Evolutionary conservation across 345 rosid genomes (phyloP).

Genomic region (Rhodamnia rubescens): DNA sequence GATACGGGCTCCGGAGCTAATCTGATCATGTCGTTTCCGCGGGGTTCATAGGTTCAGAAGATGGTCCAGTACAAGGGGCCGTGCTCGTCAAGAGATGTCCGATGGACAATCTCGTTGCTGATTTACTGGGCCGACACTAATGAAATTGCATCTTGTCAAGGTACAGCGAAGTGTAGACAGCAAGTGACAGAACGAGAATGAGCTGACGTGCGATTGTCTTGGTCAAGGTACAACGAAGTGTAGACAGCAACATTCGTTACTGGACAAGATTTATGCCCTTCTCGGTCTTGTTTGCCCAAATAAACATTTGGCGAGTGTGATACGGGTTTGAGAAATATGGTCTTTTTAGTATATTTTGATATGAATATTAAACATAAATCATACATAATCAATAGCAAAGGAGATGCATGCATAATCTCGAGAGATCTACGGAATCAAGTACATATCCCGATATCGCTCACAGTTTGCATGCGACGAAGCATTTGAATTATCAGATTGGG

Average conservation of each 20-base stretch:
- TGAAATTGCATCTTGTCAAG: neutral
- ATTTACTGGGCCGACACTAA: neutral
- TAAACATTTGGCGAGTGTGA: no score
- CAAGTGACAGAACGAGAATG: neutral
- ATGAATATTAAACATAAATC: no score
- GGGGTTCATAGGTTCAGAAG: neutral
- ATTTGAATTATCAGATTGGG: neutral
- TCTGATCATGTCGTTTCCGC: neutral
- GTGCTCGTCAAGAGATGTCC: neutral
- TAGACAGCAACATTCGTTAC: neutral
- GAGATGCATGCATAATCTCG: no score
- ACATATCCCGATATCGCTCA: no score
- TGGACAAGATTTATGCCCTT: neutral
- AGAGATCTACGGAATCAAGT: no score
- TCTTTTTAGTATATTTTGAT: no score
- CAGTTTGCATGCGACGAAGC: no score
- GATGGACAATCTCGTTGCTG: neutral
- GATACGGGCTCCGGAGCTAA: neutral
- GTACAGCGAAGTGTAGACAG: no score
- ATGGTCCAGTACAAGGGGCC: neutral
- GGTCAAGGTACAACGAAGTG: neutral
- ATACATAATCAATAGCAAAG: no score
- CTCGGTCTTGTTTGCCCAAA: no score
- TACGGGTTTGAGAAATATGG: no score
- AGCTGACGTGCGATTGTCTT: no score